A percentile compares a stretch with the other conserved stretches of the same genome.
Evolutionary conservation across 768 basidiomycete genomes (phyloP).

Genomic region (Pleurotus pulmonarius): DNA sequence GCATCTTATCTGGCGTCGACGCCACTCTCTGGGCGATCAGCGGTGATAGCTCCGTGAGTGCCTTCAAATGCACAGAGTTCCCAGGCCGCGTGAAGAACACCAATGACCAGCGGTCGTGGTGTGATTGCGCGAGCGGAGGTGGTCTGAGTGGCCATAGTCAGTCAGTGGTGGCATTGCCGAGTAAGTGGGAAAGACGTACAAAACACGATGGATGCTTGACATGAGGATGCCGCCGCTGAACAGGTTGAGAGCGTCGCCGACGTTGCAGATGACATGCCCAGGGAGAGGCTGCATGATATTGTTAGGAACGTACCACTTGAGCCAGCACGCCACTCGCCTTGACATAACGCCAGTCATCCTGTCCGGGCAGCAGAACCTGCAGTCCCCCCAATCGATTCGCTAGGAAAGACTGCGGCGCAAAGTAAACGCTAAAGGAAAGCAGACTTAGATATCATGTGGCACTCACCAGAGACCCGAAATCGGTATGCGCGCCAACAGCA

Average conservation of each 20-base stretch:
- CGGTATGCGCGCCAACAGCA: conserved; percentile 46
- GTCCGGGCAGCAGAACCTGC: conserved; percentile 37
- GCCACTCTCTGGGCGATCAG: conserved; percentile 40
- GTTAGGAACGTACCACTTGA: neutral
- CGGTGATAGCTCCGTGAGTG: conserved; percentile 40
- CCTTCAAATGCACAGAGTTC: conserved; percentile 39
- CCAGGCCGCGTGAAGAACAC: conserved; percentile 60
- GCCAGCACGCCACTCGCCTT: conserved; percentile 23
- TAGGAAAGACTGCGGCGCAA: conserved; percentile 19
- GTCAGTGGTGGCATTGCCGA: neutral
- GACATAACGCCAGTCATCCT: conserved; percentile 36
- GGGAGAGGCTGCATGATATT: conserved; percentile 30
- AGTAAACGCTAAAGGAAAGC: neutral
- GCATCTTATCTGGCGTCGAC: conserved; percentile 16
- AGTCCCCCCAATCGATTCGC: conserved; percentile 41
- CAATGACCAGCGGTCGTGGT: conserved; percentile 51
- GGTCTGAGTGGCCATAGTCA: conserved; percentile 19
- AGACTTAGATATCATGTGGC: neutral
- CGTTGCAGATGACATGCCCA: conserved; percentile 41
- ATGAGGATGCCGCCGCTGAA: conserved; percentile 43
- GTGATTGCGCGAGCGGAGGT: conserved; percentile 48
- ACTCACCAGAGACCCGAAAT: conserved; percentile 32
- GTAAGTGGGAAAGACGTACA: conserved; percentile 19
- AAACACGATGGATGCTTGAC: conserved; percentile 39
- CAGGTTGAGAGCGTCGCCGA: conserved; percentile 40